These are phyloP conservation scores for Verbena officinalis DNA, from an alignment of 257 asterid genomes.

Conservation along the genomic window DNA sequence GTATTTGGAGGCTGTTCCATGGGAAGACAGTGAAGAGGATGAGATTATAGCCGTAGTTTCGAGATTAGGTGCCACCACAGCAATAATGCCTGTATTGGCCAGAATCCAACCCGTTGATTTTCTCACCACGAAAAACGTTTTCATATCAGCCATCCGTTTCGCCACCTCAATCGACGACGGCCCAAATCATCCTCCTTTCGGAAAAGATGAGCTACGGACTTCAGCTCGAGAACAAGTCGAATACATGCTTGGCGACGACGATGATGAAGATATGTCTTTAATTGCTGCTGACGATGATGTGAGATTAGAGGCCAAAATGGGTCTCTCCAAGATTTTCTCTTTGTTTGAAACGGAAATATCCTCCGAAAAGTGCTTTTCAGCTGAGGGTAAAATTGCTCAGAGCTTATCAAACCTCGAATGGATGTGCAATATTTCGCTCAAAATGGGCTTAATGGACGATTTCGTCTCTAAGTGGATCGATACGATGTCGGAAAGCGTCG, in stretches of 20 bases:
- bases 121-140: constrained; percentile 53
- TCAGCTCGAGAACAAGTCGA: constrained; percentile 89
- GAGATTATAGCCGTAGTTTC: constrained; percentile 40
- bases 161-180: constrained; percentile 53
- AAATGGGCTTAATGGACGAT: constrained; percentile 70
- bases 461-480: constrained; percentile 64
- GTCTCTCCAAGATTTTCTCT: constrained; percentile 53
- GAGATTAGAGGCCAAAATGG: constrained; percentile 48
- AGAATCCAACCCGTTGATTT: constrained; percentile 51
- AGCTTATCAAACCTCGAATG: constrained; percentile 65
- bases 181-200: constrained; percentile 57
- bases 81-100: constrained; percentile 54
- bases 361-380: constrained; percentile 22
- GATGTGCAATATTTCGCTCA: constrained; percentile 61
- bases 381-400: constrained; percentile 41
- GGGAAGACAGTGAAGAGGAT: constrained; percentile 61
- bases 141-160: constrained; percentile 65
- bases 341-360: constrained; percentile 50
- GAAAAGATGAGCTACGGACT: constrained; percentile 57
- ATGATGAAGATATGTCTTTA: constrained; percentile 52
- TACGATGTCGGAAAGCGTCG: constrained; percentile 42
- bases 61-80: constrained; percentile 42
- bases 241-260: constrained; percentile 63
- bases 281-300: constrained; percentile 61
- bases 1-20: constrained; percentile 67